Evolutionary conservation across 352 stramenopile genomes (phyloP), one percentile per base, ranked within the genome.

Genomic region (Phytophthora melonis): DNA sequence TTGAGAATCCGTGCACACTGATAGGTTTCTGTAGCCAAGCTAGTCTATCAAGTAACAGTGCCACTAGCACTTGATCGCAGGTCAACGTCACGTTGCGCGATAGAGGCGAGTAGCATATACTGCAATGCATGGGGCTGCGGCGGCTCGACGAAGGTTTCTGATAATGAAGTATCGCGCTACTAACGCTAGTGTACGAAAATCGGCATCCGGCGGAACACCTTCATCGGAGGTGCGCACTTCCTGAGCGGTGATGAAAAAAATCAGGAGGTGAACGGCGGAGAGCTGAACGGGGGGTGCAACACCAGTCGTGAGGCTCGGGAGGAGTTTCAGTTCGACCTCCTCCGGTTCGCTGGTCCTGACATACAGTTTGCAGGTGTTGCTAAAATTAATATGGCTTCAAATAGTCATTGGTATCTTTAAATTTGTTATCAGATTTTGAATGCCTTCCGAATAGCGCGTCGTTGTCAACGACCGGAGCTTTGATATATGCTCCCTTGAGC

Each of bases 231-330:
- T 43, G 11, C 11, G 53, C 32, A 16, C 13, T 43, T 58, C 25
- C 30, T 43, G 53, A 19, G 53, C 25, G 53, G 53, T 58, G 53
- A 25, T 23, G 25, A 16, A 39, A 39, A 25, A 25, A 58, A 58
- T 58, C 27, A 25, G 25, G 14, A 39, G 14, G 16, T 58, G 25
- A 41, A 25, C 6, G 53, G 53, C 14, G 14, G 53, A 9, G 53
- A 39, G 13, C 23, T 30, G 41, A 23, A 18, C 14, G 14, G 14
- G 18, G 19, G 14, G 10, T 50, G 41, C 41, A 23, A 7, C 19
- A 13, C 7, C 47, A 25, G 19, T 10, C 47, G 19, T 14, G 27
- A 43, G 36, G 36, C 36, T 43, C 36, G 36, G 36, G 47, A 53
- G 41, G 41, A 50, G 41, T 50, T 50, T 50, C 41, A 50, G 41